Evolutionary conservation across 495 filamentous ascomycete genomes (phyloP).

Genomic region (Hypoxylon crocopeplum): DNA sequence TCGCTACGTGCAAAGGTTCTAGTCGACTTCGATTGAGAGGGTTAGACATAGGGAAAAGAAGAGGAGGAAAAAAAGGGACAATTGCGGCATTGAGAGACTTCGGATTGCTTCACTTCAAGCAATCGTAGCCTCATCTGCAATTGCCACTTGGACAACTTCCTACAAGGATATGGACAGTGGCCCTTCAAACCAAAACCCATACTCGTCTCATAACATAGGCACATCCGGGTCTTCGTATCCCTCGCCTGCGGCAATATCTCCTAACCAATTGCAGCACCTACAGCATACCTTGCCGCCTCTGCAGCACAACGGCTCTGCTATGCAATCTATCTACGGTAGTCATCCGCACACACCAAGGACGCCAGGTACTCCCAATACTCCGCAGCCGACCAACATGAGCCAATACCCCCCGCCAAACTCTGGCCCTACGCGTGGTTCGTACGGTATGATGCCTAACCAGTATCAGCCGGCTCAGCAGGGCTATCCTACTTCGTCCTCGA

Average conservation of each 20-base stretch:
- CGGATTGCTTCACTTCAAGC: slow-evolving; percentile 34
- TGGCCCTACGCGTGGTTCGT: slow-evolving; percentile 59
- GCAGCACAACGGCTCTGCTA: slow-evolving; percentile 68
- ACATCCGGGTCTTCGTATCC: slow-evolving; percentile 44
- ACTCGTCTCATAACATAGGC: slow-evolving; percentile 45
- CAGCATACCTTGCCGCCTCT: slow-evolving; percentile 76
- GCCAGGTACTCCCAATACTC: slow-evolving; percentile 66
- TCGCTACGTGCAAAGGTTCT: slow-evolving; percentile 10
- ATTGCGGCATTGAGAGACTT: slow-evolving; percentile 28
- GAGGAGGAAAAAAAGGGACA: slow-evolving; percentile 15
- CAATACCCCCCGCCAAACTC: slow-evolving; percentile 65
- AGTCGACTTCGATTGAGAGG: slow-evolving; percentile 14
- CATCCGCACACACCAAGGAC: slow-evolving; percentile 69
- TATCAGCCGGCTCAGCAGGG: slow-evolving; percentile 63
- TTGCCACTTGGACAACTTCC: slow-evolving; percentile 21
- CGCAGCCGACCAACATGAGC: slow-evolving; percentile 67
- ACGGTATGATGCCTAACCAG: slow-evolving; percentile 54
- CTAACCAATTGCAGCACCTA: slow-evolving; percentile 67
- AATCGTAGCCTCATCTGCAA: slow-evolving; percentile 39
- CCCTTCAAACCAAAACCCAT: slow-evolving; percentile 40
- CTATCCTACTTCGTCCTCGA: slow-evolving; percentile 67
- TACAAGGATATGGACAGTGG: slow-evolving; percentile 43
- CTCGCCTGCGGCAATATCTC: slow-evolving; percentile 62
- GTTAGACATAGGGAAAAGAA: slow-evolving; percentile 3
- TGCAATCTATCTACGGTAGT: slow-evolving; percentile 64